Base-by-base conservation (phyloP, 1,139 yeast species). In the Geotrichum bryndzae region DNA sequence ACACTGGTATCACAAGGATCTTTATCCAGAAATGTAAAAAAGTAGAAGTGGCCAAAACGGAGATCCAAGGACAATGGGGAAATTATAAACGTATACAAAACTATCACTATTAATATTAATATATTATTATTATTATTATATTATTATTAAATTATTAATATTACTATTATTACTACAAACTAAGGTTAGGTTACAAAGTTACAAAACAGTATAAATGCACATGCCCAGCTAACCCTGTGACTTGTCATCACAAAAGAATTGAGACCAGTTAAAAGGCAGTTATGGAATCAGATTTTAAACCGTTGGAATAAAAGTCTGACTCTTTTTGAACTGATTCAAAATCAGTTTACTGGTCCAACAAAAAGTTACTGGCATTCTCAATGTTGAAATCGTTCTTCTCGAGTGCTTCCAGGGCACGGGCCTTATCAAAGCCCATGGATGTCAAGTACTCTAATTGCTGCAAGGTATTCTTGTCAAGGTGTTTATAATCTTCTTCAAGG, bases 401-500 rank as follows among this genome's bases (percentile, higher is more conserved):
- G 65, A 92, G 79, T 1, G 97, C 97, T 8, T 79, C 81, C 11
- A 80, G 69, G 1, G 94, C 90, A 63, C 85, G 86, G 0, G 78
- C 77, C 65, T 82, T 80, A 48, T 84, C 83, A 73, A 92, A 92
- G 1, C 98, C 98, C 97, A 92, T 92, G 51, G 92, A 92, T 29
- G 85, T 84, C 66, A 92, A 79, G 72, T 91, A 96, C 66, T 86
- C 87, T 50, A 41, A 18, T 18, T 41, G 18, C 23, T 41, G 48
- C 22, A n/a, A 18, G 8, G 48, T 41, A 2, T 41, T 15, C 48
- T 41, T 15, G 48, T 41, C 22, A 41, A 41, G 48, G 18, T 41
- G 48, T 1, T 18, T 41, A n/a, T 41, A 41, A 7, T 41, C 48
- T 7, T 41, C 48, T 41, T 41, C 48, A 5, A 41, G 48, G 6